These are phyloP conservation scores for Groenewaldozyma salmanticensis DNA, from an alignment of 805 yeast genomes.

Conservation along the genomic window DNA sequence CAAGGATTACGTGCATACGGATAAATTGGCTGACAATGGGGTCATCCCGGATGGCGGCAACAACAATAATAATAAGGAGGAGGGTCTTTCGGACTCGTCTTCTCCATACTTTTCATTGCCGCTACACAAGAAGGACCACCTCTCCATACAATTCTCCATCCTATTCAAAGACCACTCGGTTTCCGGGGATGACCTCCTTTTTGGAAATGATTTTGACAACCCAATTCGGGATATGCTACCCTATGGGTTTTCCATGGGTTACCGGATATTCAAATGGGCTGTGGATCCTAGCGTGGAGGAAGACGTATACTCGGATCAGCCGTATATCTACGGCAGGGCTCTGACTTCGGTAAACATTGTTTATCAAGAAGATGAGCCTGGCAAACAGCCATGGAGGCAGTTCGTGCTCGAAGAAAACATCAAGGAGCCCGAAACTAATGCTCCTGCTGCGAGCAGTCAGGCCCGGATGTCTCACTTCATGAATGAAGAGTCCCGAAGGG, in stretches of 20 bases:
- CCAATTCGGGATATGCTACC: conserved; percentile 54
- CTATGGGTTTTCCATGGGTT: conserved; percentile 43
- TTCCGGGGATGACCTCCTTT: conserved; percentile 45
- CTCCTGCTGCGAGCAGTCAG: no score
- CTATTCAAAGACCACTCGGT: conserved; percentile 34
- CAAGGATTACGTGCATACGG: conserved; percentile 28
- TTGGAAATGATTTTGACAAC: conserved; percentile 59
- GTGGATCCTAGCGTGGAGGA: conserved; percentile 60
- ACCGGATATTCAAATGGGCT: conserved; percentile 44
- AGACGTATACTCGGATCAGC: conserved; percentile 50
- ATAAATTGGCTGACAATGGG: no score
- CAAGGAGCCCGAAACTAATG: conserved; percentile 1
- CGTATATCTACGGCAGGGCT: conserved; percentile 54
- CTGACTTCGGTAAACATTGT: conserved; percentile 47
- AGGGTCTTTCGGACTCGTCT: conserved; percentile 16
- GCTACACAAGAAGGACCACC: conserved; percentile 20
- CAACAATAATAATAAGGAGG: conserved; percentile 15
- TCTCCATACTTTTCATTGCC: conserved; percentile 20
- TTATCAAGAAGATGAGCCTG: conserved; percentile 21
- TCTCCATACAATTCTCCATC: conserved; percentile 33
- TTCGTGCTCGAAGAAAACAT: neutral
- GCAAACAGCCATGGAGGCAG: conserved; percentile 11
- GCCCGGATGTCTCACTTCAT: conserved; percentile 42
- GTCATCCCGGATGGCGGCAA: conserved; percentile 18
- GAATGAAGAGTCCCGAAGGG: conserved; percentile 29